A percentile compares a stretch with the other conserved stretches of the same genome.
These are phyloP conservation scores for Maudiozyma turicensis DNA, from an alignment of 805 yeast genomes.

Conservation along the genomic window DNA sequence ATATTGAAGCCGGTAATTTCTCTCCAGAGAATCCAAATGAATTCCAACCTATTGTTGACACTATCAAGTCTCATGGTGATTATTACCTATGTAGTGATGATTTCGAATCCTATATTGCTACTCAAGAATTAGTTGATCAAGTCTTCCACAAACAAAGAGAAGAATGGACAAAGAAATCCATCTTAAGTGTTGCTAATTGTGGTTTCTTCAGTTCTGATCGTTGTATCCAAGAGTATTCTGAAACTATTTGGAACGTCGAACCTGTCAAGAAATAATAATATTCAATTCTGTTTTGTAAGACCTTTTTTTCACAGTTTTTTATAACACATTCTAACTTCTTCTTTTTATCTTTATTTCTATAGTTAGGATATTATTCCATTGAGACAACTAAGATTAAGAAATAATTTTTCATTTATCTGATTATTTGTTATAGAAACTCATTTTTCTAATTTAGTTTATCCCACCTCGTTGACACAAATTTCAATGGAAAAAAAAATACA, in stretches of 20 bases:
- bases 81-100: constrained; percentile 82
- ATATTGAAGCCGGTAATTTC: constrained; percentile 60
- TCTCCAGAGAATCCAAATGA: constrained; percentile 54
- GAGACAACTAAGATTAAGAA: too few species aligned
- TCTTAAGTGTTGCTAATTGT: constrained; percentile 78
- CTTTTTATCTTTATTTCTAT: too few species aligned
- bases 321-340: too few species aligned
- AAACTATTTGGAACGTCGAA: constrained; percentile 16
- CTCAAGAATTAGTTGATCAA: constrained; percentile 67
- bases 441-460: too few species aligned
- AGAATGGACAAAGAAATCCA: constrained; percentile 69
- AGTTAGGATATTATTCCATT: too few species aligned
- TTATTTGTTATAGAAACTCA: too few species aligned
- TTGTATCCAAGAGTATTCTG: constrained; percentile 87
- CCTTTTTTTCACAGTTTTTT: too few species aligned
- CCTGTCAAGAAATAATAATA: too few species aligned
- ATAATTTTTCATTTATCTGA: too few species aligned
- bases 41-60: constrained; percentile 57
- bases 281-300: too few species aligned
- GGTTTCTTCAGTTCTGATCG: constrained; percentile 90
- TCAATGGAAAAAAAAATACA: too few species aligned
- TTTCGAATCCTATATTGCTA: constrained; percentile 76
- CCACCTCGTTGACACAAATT: too few species aligned
- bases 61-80: constrained; percentile 68
- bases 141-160: constrained; percentile 54